A percentile compares a stretch with the other conserved stretches of the same genome.
These are phyloP conservation scores for Pyrus communis DNA, from an alignment of 306 rosid species.

Conservation along the genomic window DNA sequence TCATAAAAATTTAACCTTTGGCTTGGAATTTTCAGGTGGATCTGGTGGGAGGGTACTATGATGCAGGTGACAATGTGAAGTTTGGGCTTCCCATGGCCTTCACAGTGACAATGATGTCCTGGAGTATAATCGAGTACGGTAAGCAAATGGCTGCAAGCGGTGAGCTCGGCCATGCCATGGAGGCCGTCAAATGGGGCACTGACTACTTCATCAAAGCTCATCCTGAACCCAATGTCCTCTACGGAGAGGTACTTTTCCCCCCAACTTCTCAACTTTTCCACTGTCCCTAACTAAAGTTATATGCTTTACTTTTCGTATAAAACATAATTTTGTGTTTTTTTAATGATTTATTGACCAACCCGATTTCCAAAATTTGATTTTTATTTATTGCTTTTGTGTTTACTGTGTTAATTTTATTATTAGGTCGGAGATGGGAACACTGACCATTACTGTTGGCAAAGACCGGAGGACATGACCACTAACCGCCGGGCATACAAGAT, in stretches of 20 bases:
- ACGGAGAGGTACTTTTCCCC: slow-evolving; percentile 62
- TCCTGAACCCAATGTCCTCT: slow-evolving; percentile 75
- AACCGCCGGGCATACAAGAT: slow-evolving; percentile 87
- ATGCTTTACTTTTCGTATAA: not conserved
- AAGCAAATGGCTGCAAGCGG: slow-evolving; percentile 70
- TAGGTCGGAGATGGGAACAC: slow-evolving; percentile 97
- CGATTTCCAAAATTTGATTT: not conserved
- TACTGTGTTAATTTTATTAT: not conserved
- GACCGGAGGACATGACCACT: slow-evolving; percentile 99
- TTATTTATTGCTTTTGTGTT: not conserved
- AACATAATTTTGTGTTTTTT: not conserved
- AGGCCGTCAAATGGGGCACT: slow-evolving; percentile 91
- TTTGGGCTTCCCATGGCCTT: slow-evolving; percentile 97
- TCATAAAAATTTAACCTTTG: not conserved
- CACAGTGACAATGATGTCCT: slow-evolving; percentile 91
- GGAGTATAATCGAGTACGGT: slow-evolving; percentile 90
- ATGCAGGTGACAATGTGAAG: slow-evolving; percentile 98
- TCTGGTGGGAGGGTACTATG: slow-evolving; percentile 94
- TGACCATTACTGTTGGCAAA: slow-evolving; percentile 98
- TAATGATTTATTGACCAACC: not conserved
- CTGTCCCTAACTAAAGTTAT: not conserved
- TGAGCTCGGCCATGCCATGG: slow-evolving; percentile 85
- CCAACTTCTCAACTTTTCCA: not conserved
- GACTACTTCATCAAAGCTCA: slow-evolving; percentile 95
- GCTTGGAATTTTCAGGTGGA: slow-evolving; percentile 44